Conservation (phyloP, 1,139 yeast species). For the Blastobotrys apis region DNA sequence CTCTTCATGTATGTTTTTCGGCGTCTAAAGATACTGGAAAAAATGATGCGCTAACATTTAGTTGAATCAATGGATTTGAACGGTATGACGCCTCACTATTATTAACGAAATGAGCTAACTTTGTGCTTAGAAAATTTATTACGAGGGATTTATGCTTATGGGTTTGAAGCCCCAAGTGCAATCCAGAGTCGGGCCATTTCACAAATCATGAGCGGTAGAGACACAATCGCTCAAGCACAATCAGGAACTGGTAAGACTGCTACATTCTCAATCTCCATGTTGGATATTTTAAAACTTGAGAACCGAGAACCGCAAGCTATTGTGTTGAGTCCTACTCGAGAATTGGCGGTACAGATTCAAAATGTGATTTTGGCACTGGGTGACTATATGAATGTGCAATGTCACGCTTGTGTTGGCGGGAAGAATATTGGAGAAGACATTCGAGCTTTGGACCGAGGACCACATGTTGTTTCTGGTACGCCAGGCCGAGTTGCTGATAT, state of each 20-base stretch:
- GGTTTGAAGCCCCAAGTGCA: slow-evolving; percentile 96
- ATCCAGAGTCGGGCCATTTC: slow-evolving; percentile 98
- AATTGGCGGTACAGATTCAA: slow-evolving; percentile 96
- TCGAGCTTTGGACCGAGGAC: slow-evolving; percentile 87
- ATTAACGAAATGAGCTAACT: background rate
- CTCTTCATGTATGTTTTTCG: slow-evolving; percentile 21
- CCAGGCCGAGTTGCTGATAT: slow-evolving; percentile 99
- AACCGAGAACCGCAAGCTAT: slow-evolving; percentile 59
- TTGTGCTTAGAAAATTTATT: slow-evolving; percentile 50
- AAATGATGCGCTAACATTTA: slow-evolving; percentile 36
- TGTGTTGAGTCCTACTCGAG: slow-evolving; percentile 98
- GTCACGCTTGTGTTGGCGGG: slow-evolving; percentile 99
- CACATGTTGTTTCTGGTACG: slow-evolving; percentile 96
- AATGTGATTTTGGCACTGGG: slow-evolving; percentile 93
- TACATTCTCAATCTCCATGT: slow-evolving; percentile 94
- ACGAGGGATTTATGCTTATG: slow-evolving; percentile 85
- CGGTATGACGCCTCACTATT: slow-evolving; percentile 16
- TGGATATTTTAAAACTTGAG: slow-evolving; percentile 76
- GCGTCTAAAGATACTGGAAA: background rate
- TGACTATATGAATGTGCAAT: slow-evolving; percentile 86
- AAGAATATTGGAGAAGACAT: slow-evolving; percentile 88
- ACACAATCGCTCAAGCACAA: slow-evolving; percentile 98
- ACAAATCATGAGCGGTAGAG: slow-evolving; percentile 95
- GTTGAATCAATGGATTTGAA: slow-evolving; percentile 79
- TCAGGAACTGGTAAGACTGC: slow-evolving; percentile 99